Percentiles rank a stretch among this genome's conserved stretches.
Conservation (phyloP, 306 rosid species). For the Casuarina cunninghamiana region DNA sequence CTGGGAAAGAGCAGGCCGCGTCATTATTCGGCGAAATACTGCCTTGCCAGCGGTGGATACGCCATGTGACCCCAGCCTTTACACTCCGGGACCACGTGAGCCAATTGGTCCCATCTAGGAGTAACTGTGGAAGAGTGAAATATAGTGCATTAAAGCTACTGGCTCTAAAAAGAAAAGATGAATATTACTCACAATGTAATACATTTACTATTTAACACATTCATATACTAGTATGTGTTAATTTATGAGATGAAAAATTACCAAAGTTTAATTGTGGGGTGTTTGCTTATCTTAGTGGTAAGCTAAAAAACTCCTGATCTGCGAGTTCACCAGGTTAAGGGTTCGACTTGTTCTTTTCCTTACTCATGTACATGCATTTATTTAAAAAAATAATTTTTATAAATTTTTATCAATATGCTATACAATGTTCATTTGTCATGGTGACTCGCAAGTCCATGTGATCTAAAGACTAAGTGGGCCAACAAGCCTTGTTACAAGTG, state of each 20-base stretch:
- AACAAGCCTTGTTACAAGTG: not conserved
- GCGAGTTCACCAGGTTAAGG: too few relatives aligned
- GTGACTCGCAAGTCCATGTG: slow-evolving; percentile 1
- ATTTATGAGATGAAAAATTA: too few relatives aligned
- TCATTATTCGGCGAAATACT: slow-evolving; percentile 18
- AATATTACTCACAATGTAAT: not conserved
- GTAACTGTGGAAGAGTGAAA: slow-evolving; percentile 14
- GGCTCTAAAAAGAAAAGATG: slow-evolving; percentile 37
- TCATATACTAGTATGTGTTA: too few relatives aligned
- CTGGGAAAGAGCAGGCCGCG: slow-evolving; percentile 32
- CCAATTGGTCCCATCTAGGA: not conserved
- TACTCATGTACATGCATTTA: slow-evolving; percentile 4
- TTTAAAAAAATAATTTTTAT: not conserved
- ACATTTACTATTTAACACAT: too few relatives aligned
- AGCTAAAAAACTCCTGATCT: too few relatives aligned
- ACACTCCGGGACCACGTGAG: slow-evolving; percentile 46
- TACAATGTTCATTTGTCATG: not conserved
- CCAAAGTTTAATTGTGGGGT: too few relatives aligned
- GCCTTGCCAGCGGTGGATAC: not conserved
- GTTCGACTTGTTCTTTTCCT: too few relatives aligned
- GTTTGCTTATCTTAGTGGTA: too few relatives aligned
- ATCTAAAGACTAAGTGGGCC: not conserved
- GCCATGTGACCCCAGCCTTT: slow-evolving; percentile 42
- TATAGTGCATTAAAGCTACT: not conserved
- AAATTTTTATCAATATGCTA: too few relatives aligned